Base-by-base conservation (phyloP, 306 rosid genomes). In the Morella rubra region DNA sequence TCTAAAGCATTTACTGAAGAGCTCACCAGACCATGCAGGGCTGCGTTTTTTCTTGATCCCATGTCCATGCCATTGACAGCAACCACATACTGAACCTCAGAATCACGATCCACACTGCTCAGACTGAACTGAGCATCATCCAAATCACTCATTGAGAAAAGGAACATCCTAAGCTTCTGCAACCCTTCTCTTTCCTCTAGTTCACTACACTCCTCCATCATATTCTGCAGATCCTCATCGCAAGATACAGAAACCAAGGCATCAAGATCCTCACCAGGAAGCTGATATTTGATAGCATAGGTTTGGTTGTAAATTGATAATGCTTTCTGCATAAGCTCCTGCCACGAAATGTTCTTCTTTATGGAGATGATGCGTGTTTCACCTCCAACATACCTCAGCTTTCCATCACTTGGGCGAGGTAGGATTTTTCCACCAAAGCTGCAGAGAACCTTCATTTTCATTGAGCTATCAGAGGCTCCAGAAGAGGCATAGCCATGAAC, bases 201-300 rank as follows among this genome's bases (percentile, higher is more conserved):
- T 66, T 89, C 87, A 22, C 72, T 84, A 55, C 90, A 87, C 80
- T 91, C 96, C 77, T 91, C 96, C 91, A 91, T 87, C 96, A 91
- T 91, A 78, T 89, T 89, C 84, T 79, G 91, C 78, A 91, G 85
- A 82, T 91, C 96, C 85, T 91, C 96, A 41, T 89, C 90, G 50
- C 85, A 89, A 49, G 96, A 89, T 13, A 93, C 93, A 74, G 97
- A 89, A 59, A 93, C 97, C 82, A 93, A 87, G 40, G 97, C 96
- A 85, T 93, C 97, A 64, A 93, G 97, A 76, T 93, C 97, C 88
- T 93, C 97, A 32, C 96, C 97, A 50, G 97, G 97, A 83, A 93
- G 97, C 88, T 93, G 97, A 85, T 93, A 93, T 81, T 88, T 93
- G 20, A 93, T 85, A 61, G 81, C 86, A 73, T 77, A 81, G 79